These are phyloP conservation scores for Ogataea trehaloabstinens DNA, from an alignment of 805 yeast species.

Conservation along the genomic window DNA sequence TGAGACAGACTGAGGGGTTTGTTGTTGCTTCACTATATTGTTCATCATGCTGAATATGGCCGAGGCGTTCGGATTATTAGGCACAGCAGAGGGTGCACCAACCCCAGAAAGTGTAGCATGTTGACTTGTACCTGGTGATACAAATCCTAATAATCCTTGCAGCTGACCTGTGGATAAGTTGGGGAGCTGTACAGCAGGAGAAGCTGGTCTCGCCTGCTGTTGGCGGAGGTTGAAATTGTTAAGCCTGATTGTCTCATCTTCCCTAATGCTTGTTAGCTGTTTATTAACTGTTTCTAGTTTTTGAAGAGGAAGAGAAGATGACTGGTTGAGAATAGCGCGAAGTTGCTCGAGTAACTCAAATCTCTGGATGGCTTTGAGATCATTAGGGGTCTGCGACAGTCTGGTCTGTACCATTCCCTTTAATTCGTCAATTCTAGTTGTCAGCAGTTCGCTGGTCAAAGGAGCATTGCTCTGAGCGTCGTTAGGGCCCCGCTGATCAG, in stretches of 20 bases:
- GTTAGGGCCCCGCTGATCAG: constrained; percentile 11
- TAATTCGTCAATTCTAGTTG: constrained; percentile 35
- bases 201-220: constrained; percentile 22
- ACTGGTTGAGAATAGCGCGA: constrained; percentile 35
- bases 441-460: constrained; percentile 19
- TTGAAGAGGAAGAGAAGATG: constrained; percentile 25
- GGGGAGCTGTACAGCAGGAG: constrained; percentile 14
- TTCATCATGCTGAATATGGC: constrained; percentile 26
- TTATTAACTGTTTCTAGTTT: constrained; percentile 32
- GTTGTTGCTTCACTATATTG: constrained; percentile 17
- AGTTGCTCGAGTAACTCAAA: constrained; percentile 45
- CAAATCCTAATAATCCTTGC: constrained; percentile 19
- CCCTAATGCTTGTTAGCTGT: constrained; percentile 31
- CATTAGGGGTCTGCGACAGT: constrained; percentile 33
- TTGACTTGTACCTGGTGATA: constrained; percentile 4
- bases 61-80: constrained; percentile 18
- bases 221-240: constrained; percentile 22
- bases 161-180: constrained; percentile 36
- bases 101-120: constrained; percentile 2
- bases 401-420: constrained; percentile 43
- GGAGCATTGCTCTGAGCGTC: constrained; percentile 6
- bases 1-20: neutral
- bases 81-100: constrained; percentile 1
- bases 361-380: constrained; percentile 41
- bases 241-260: constrained; percentile 32